A percentile compares a stretch with the other conserved stretches of the same genome.
These are phyloP conservation scores for Raddia distichophylla DNA, from an alignment of 176 grass and related monocot genomes.

Conservation along the genomic window DNA sequence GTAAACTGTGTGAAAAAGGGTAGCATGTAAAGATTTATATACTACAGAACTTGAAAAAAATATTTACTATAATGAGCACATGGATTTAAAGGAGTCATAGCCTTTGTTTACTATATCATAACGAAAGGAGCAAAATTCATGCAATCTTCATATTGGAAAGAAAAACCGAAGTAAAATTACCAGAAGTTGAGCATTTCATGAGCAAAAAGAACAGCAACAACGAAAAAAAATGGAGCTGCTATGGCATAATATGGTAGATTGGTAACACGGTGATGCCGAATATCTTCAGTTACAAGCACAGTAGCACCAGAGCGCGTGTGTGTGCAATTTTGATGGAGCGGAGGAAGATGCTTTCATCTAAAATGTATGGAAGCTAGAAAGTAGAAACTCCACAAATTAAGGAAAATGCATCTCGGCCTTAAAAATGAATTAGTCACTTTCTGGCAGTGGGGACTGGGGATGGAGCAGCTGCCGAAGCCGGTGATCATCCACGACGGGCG, in stretches of 20 bases:
- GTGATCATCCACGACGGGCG: conserved; percentile 81
- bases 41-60: no score
- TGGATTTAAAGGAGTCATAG: no score
- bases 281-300: not conserved
- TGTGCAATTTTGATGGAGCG: conserved; percentile 15
- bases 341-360: not conserved
- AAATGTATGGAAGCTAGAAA: not conserved
- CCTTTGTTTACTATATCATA: no score
- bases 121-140: no score
- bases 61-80: no score
- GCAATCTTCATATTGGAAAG: conserved; percentile 59
- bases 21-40: no score
- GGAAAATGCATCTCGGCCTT: not conserved
- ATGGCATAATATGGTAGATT: conserved; percentile 19
- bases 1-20: no score
- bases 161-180: conserved; percentile 19
- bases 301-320: no score
- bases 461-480: conserved; percentile 53
- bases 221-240: not conserved
- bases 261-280: not conserved
- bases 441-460: conserved; percentile 31
- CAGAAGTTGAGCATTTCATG: not conserved
- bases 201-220: conserved; percentile 9
- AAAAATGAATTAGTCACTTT: no score
- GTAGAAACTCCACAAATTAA: not conserved